Evolutionary conservation across 2,329 filamentous ascomycete genomes (phyloP).

Genomic region (Exserohilum turcica): DNA sequence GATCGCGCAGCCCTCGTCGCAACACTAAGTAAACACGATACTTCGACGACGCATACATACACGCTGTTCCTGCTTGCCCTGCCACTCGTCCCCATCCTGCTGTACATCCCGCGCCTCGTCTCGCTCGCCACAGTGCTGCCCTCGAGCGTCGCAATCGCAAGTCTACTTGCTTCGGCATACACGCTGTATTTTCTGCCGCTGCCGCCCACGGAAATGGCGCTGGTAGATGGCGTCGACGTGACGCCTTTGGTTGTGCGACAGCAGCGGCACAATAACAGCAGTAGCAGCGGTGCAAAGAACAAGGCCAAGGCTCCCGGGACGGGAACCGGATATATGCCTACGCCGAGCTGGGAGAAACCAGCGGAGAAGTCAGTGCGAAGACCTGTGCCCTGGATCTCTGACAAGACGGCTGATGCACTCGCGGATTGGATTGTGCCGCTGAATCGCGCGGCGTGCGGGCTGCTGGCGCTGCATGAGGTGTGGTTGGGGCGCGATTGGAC

Average conservation of each 20-base stretch:
- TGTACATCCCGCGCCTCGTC: slow-evolving; percentile 61
- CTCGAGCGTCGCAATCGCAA: slow-evolving; percentile 65
- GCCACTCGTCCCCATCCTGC: slow-evolving; percentile 61
- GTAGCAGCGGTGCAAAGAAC: too few relatives aligned
- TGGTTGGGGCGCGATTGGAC: slow-evolving; percentile 29
- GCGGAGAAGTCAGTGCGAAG: slow-evolving; percentile 12
- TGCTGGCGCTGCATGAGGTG: slow-evolving; percentile 53
- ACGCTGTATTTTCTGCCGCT: slow-evolving; percentile 63
- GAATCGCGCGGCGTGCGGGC: slow-evolving; percentile 61
- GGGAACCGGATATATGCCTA: neutral
- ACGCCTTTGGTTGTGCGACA: neutral
- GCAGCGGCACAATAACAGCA: too few relatives aligned
- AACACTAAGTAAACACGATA: slow-evolving; percentile 46
- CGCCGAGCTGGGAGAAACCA: slow-evolving; percentile 11
- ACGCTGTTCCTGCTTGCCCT: slow-evolving; percentile 62
- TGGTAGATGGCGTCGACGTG: slow-evolving; percentile 13
- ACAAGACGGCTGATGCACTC: slow-evolving; percentile 54
- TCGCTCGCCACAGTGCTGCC: slow-evolving; percentile 49
- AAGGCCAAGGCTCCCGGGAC: too few relatives aligned
- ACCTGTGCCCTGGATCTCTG: slow-evolving; percentile 31
- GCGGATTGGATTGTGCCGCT: slow-evolving; percentile 64
- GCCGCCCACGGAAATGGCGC: slow-evolving; percentile 51
- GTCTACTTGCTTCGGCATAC: slow-evolving; percentile 66
- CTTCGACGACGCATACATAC: slow-evolving; percentile 54
- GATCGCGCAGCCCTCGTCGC: slow-evolving; percentile 37